These are phyloP conservation scores for Heliocybe sulcata DNA, from an alignment of 1,284 basidiomycete genomes.

Conservation along the genomic window DNA sequence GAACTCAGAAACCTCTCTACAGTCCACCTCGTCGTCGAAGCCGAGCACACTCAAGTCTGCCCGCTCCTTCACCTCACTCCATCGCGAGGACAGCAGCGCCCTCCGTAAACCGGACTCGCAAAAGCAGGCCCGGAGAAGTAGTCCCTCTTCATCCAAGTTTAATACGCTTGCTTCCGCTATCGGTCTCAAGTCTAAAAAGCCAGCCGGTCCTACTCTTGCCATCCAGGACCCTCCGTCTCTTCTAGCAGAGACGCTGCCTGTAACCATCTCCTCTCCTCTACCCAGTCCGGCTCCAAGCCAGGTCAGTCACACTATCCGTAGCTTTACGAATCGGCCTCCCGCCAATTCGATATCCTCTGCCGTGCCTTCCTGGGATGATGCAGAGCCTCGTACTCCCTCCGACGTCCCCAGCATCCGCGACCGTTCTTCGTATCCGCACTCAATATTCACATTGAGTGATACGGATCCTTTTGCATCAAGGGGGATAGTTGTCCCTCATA, in stretches of 20 bases:
- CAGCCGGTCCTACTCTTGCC: slow-evolving; percentile 30
- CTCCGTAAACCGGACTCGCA: slow-evolving; percentile 8
- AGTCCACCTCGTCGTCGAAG: not conserved
- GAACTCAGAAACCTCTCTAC: not conserved
- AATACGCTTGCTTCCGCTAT: slow-evolving; percentile 52
- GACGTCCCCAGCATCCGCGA: slow-evolving; percentile 30
- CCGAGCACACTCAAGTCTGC: slow-evolving; percentile 5
- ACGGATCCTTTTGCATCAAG: slow-evolving; percentile 54
- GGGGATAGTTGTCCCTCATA: slow-evolving; percentile 30
- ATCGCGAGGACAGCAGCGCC: slow-evolving; percentile 3
- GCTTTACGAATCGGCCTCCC: slow-evolving; percentile 29
- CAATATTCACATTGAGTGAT: slow-evolving; percentile 55
- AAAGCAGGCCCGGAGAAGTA: not conserved
- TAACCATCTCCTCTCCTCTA: slow-evolving; percentile 16
- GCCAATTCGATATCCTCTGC: slow-evolving; percentile 46
- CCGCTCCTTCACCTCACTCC: not conserved
- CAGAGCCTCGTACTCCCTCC: slow-evolving; percentile 44
- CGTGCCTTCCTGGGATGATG: slow-evolving; percentile 39
- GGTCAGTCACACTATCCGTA: slow-evolving; percentile 13
- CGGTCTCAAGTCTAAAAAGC: slow-evolving; percentile 56
- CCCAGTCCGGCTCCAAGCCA: slow-evolving; percentile 13
- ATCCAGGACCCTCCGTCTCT: slow-evolving; percentile 38
- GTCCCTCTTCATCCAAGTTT: slow-evolving; percentile 29
- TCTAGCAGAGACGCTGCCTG: slow-evolving; percentile 13
- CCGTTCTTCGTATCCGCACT: slow-evolving; percentile 34